Base-by-base conservation (phyloP, 768 basidiomycete genomes). In the Hypholoma sublateritium region DNA sequence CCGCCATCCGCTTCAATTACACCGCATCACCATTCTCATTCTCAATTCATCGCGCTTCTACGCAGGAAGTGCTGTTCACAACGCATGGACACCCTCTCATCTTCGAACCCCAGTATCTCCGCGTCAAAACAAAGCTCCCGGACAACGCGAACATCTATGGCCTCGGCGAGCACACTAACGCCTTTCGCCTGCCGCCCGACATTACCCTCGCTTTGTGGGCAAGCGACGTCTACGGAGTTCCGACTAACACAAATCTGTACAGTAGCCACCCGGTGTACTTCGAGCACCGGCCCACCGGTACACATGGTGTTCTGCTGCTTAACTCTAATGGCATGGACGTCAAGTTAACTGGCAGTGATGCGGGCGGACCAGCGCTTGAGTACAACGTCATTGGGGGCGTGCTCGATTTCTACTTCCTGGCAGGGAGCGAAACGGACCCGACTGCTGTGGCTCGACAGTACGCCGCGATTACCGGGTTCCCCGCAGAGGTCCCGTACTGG, bases 381-480 rank as follows among this genome's bases (percentile, higher is more conserved):
- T 93, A 91, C 68, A 86, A 89, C 58, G 80, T 82, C 32, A 87
- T 93, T 61, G 91, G 90, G 3, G 89, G 89, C 8, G 79, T 90
- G 1, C 68, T 91, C 32, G 89, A 91, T 67, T 85, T 91, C 61
- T 88, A 90, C 75, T 90, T 93, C 72, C 72, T 91, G 50, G 82
- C 86, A 28, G 89, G 89, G 6, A 86, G 83, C 64, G 73, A 77
- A 61, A 77, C 70, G 4, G 78, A 85, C 64, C 87, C 87, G 3
- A 74, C 70, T 2, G 80, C 79, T 42, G 81, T 86, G 0, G 80
- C 85, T 5, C 74, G 77, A 57, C 89, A 93, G 71, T 91, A 91
- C 68, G 81, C 87, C 9, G 76, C 87, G 59, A 65, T 89, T 32
- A 81, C 80, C 0, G 89, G 89, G 2, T 69, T 70, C 1, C 87